Evolutionary conservation across 1,139 yeast genomes (phyloP).

Genomic region (Saccharomycopsis hybrid): DNA sequence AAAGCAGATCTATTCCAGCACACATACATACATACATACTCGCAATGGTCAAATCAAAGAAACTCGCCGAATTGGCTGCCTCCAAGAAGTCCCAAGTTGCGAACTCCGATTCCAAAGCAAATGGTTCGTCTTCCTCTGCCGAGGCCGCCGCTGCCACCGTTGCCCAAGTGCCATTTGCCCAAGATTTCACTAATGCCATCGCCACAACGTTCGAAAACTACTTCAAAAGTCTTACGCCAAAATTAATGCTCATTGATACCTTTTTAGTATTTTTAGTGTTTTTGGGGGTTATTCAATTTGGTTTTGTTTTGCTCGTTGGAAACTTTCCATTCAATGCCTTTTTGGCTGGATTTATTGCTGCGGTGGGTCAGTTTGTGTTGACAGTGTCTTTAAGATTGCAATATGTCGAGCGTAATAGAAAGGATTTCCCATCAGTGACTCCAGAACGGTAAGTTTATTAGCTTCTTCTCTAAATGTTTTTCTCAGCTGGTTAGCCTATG

Average conservation of each 20-base stretch:
- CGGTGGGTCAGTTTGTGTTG: slow-evolving; percentile 94
- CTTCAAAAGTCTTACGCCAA: slow-evolving; percentile 30
- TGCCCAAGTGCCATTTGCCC: slow-evolving; percentile 1
- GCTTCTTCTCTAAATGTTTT: too few relatives aligned
- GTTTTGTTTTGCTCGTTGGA: slow-evolving; percentile 70
- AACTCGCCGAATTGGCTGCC: too few relatives aligned
- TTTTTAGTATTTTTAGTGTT: slow-evolving; percentile 70
- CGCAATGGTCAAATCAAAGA: slow-evolving; percentile 2
- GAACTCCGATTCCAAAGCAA: not conserved
- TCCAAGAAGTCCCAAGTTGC: not conserved
- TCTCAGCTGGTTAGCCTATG: too few relatives aligned
- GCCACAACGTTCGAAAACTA: slow-evolving; percentile 44
- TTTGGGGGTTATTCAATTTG: slow-evolving; percentile 73
- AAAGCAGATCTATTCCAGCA: too few relatives aligned
- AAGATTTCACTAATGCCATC: slow-evolving; percentile 45
- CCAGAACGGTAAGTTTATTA: too few relatives aligned
- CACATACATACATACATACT: too few relatives aligned
- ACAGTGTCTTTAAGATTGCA: slow-evolving; percentile 78
- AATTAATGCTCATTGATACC: slow-evolving; percentile 62
- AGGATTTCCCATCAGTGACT: slow-evolving; percentile 46
- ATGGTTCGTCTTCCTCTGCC: not conserved
- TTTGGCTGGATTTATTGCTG: slow-evolving; percentile 82
- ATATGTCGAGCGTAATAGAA: slow-evolving; percentile 35
- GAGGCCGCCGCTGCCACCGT: not conserved
- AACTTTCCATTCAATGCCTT: slow-evolving; percentile 96